phyloP scores from a whole-genome alignment of 176 grass and related monocot genomes.

The Eragrostis nindensis region DNA sequence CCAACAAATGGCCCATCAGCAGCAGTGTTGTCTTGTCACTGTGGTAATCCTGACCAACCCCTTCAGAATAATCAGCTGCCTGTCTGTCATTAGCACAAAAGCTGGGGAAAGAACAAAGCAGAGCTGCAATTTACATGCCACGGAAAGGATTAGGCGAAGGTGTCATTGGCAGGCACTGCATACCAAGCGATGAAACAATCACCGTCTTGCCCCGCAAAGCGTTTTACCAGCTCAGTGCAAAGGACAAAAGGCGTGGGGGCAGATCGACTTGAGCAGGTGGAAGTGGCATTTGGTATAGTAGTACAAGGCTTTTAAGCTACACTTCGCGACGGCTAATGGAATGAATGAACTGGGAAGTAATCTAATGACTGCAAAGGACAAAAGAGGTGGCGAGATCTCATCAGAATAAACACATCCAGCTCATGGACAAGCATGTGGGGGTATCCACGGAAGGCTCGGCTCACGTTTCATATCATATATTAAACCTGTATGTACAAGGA shows the following conservation, averaged over 20 bases:
- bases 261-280: no score
- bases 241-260: no score
- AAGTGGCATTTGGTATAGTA: slow-evolving; percentile 36
- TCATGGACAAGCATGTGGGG: slow-evolving; percentile 40
- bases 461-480: slow-evolving; percentile 46
- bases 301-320: slow-evolving; percentile 3
- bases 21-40: background rate
- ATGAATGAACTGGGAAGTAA: slow-evolving; percentile 40
- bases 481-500: slow-evolving; percentile 81
- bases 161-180: background rate
- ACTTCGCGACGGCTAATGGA: slow-evolving; percentile 22
- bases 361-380: slow-evolving; percentile 30
- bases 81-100: slow-evolving; percentile 42
- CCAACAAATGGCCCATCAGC: slow-evolving; percentile 36
- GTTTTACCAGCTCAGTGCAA: slow-evolving; percentile 13
- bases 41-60: slow-evolving; percentile 15
- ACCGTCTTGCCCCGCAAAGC: slow-evolving; percentile 10
- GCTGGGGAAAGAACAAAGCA: slow-evolving; percentile 38
- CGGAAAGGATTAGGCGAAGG: slow-evolving; percentile 49
- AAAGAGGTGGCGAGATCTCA: slow-evolving; percentile 18
- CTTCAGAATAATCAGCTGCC: slow-evolving; percentile 28
- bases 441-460: slow-evolving; percentile 39
- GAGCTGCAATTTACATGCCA: slow-evolving; percentile 33
- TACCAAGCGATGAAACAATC: slow-evolving; percentile 20
- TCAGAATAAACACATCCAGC: slow-evolving; percentile 40